Base-by-base conservation (phyloP, 768 basidiomycete species). In the Daedaleopsis nitida region DNA sequence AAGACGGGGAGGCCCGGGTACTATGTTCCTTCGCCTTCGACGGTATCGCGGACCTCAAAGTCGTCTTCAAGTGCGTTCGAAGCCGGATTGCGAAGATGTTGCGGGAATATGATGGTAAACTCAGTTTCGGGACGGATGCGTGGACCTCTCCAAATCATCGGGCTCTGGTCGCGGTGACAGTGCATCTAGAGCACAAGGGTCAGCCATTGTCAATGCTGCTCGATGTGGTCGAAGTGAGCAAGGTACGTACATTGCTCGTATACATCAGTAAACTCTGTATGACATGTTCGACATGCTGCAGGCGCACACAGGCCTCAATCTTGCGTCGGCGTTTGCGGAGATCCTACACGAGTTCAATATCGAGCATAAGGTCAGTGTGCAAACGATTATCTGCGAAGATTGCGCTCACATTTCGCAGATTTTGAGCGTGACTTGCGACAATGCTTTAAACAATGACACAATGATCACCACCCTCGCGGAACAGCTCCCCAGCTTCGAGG, bases 1-100 rank as follows among this genome's bases (percentile, higher is more conserved):
- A 74, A 71, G 51, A 75, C 74, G 0, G 73, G 75, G 1, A 59
- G 73, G 9, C 77, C 74, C 0, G 66, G 69, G 16, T 67, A 72
- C 19, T 73, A 74, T 52, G 51, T 80, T 49, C 77, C 78, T 0
- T 74, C 71, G 0, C 62, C 65, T 4, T 19, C 56, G 0, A 79
- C 74, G 0, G 70, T 81, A 0, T 69, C 70, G 0, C 63, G 66
- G 75, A 80, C 53, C 55, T 77, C 0, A 64, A 70, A 35, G 32
- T 61, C 0, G 65, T 76, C 0, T 80, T 76, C 60, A 55, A 17
- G 5, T 21, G 49, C 8, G 60, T 60, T 11, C 35, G 63, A 0
- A 27, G 67, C 14, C 39, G 64, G 1, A 64, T 81, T 24, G 66
- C 66, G 11, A 69, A 71, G 5, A 39, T 59, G 23, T 44, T 67